Base-by-base conservation (phyloP, 768 basidiomycete species). In the Kwoniella shandongensis region DNA sequence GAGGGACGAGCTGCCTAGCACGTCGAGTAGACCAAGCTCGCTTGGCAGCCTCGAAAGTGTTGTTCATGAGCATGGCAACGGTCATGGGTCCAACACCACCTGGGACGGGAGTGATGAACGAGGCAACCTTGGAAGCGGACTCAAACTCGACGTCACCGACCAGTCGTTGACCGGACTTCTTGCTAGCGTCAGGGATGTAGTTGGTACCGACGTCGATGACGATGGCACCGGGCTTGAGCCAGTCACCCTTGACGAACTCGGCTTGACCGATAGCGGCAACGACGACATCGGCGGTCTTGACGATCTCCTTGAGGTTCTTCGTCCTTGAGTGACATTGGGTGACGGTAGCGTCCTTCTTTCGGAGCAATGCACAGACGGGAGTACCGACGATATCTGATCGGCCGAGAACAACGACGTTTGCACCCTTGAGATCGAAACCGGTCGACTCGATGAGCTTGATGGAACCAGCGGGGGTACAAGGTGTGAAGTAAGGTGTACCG, bases 21-120 rank as follows among this genome's bases (percentile, higher is more conserved):
- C 86, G 83, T 41, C 83, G 78, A 48, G 84, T 81, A 63, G 88
- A 84, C 83, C 88, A 92, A 48, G 85, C 81, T 49, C 89, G 85
- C 75, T 88, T 83, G 22, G 93, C 92, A 45, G 91, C 87, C 62
- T 82, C 80, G 64, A 91, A 79, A 1, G 93, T 94, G 78, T 98
- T 99, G 71, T 86, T 83, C 93, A 99, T 97, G 62, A 99, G 85
- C 80, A 97, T 82, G 20, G 96, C 96, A 56, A 99, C 96, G 13
- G 96, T 99, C 93, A 98, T 96, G n/a, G 96, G 96, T 12, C 96
- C 96, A 50, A 99, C 96, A 55, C 96, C 96, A 76, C 96, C 96
- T 0, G 96, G 96, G 23, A 99, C 96, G 20, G 96, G 96, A 0
- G 96, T 99, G 69, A 99, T 96, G 78, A 87, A 79, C 1, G 89